Conservation (phyloP, 2,329 filamentous ascomycete species). For the Metarhizium album region DNA sequence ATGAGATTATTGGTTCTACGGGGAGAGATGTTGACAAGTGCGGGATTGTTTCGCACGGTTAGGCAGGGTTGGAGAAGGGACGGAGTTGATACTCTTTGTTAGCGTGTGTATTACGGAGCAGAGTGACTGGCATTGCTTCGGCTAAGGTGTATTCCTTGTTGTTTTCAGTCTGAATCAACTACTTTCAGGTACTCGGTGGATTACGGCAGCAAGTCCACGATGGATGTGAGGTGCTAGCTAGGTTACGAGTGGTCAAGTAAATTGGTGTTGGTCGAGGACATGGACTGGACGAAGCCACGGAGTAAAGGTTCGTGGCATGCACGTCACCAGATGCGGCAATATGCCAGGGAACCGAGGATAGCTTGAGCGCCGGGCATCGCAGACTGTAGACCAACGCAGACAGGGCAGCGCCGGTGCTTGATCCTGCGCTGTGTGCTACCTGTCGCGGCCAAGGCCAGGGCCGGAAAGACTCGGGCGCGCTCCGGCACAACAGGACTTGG, state of each 20-base stretch:
- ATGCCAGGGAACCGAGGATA: no score
- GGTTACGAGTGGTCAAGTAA: no score
- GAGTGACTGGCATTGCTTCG: slow-evolving; percentile 7
- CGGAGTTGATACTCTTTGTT: not conserved
- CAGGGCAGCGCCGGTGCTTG: no score
- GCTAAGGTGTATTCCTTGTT: slow-evolving; percentile 7
- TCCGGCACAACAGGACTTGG: slow-evolving; percentile 2
- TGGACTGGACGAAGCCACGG: no score
- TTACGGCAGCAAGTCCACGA: no score
- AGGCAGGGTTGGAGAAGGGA: not conserved
- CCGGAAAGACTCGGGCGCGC: slow-evolving; percentile 2
- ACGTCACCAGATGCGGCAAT: not conserved
- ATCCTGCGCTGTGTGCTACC: no score
- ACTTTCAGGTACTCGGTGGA: not conserved
- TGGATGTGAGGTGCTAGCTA: no score
- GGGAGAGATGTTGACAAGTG: not conserved
- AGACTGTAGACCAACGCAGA: no score
- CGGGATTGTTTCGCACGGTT: not conserved
- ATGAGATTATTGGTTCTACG: not conserved
- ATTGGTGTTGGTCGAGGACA: no score
- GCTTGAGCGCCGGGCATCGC: no score
- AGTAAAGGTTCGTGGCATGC: not conserved
- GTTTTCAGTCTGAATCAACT: not conserved
- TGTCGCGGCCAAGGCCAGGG: no score
- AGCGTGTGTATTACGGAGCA: slow-evolving; percentile 6